These are phyloP conservation scores for Saccharum hybrid DNA, from an alignment of 202 grass and related monocot species.

Conservation along the genomic window DNA sequence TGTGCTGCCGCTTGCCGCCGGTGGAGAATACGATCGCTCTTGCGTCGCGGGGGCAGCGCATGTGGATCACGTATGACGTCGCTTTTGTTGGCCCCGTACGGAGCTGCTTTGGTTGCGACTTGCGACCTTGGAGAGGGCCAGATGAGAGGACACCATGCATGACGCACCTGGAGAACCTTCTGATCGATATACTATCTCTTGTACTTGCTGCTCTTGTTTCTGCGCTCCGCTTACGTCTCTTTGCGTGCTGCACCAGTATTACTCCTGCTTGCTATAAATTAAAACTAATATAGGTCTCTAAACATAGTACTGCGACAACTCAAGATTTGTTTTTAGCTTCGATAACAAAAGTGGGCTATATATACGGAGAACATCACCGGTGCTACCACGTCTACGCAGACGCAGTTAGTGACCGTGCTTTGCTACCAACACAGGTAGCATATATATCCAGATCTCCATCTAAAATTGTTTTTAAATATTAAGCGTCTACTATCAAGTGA, in stretches of 20 bases:
- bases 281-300: too few species aligned
- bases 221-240: constrained; percentile 12
- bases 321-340: neutral
- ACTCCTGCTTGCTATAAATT: neutral
- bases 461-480: too few species aligned
- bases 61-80: constrained; percentile 53
- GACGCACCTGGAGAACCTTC: neutral
- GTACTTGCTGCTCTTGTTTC: neutral
- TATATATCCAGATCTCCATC: too few species aligned
- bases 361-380: too few species aligned
- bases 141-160: neutral
- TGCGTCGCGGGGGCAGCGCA: constrained; percentile 5
- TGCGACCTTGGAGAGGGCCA: neutral
- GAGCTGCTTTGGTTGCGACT: constrained; percentile 1
- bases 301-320: too few species aligned
- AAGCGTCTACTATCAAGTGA: too few species aligned
- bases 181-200: too few species aligned
- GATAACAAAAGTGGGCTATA: too few species aligned
- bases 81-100: constrained; percentile 25
- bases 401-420: too few species aligned
- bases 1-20: constrained; percentile 12
- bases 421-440: too few species aligned
- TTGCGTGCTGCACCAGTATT: neutral
- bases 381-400: too few species aligned
- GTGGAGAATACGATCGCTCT: neutral